phyloP scores from a whole-genome alignment of 2,329 filamentous ascomycete genomes.

The Phaeosphaeria sp. region DNA sequence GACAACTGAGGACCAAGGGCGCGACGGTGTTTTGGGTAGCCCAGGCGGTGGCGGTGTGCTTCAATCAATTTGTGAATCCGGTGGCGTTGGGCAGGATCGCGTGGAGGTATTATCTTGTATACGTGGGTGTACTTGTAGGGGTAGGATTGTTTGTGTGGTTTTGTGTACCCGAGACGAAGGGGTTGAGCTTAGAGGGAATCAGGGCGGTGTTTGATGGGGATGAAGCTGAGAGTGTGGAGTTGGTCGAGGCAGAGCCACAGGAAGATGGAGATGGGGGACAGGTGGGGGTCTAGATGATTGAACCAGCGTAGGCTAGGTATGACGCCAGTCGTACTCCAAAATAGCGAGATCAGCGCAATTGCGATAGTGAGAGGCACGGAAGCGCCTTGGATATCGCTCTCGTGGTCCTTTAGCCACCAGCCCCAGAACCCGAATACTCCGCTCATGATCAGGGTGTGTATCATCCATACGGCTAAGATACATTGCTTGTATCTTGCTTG shows the following conservation, averaged over 20 bases:
- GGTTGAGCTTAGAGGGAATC: constrained; percentile 22
- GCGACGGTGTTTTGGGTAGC: constrained; percentile 25
- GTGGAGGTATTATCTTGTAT: constrained; percentile 34
- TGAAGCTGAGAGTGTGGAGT: neutral
- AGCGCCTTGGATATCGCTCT: constrained; percentile 2
- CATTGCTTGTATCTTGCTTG: constrained; percentile 5
- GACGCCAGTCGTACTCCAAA: constrained; percentile 5
- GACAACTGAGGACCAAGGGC: constrained; percentile 28
- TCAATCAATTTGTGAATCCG: constrained; percentile 28
- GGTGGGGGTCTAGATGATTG: neutral
- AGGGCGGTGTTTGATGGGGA: constrained; percentile 17
- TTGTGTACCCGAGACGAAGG: constrained; percentile 25
- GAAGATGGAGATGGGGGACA: neutral
- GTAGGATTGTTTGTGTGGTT: constrained; percentile 17
- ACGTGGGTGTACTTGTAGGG: constrained; percentile 11
- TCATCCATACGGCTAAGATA: neutral
- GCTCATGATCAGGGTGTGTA: neutral
- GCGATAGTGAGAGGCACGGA: constrained; percentile 3
- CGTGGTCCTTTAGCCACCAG: constrained; percentile 4
- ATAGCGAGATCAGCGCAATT: constrained; percentile 1
- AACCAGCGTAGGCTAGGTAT: neutral
- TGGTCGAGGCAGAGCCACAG: neutral
- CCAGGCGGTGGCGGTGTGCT: constrained; percentile 22
- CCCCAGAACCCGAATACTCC: constrained; percentile 1
- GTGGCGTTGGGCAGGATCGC: constrained; percentile 27